Base-by-base conservation (phyloP, 2,329 filamentous ascomycete species). In the Magnaporthiopsis incrustans region DNA sequence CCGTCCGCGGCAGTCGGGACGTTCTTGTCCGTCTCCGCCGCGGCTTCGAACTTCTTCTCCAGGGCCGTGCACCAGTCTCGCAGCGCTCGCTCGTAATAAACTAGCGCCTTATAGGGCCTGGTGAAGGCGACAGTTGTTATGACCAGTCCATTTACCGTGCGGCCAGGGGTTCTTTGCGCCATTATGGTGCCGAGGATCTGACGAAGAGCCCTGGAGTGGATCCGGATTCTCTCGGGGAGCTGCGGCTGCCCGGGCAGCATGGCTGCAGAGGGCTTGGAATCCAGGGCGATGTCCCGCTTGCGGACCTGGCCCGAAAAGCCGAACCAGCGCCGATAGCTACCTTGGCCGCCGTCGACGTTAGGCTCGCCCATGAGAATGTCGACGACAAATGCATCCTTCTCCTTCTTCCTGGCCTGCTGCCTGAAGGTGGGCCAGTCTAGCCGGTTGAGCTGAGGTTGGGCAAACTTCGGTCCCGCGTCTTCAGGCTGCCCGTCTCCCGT, bases 71-170 rank as follows among this genome's bases (percentile, higher is more conserved):
- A 53, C 44, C 22, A 53, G 22, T 25, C 8, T n/a, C 44, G 44
- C n/a, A 53, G 44, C 44, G 22, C 22, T 25, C 22, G 44, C 44
- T 53, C 44, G n/a, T 6, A 11, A 53, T 53, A 53, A 25, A 22
- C n/a, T 10, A 53, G 44, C 22, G 44, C 44, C 44, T 53, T 53
- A 10, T 79, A 0, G 77, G 79, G n/a, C 79, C 57, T 27, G 57
- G 30, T 27, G 57, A 56, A n/a, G 65, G 60, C 25, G 35, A 18
- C 27, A 25, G 44, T 6, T n/a, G 1, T 4, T 4, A 7, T 4
- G 22, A 6, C n/a, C 18, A n/a, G 4, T 7, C 18, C 38, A 1
- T 44, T 44, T 44, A 18, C 4, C 38, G 15, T 3, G 38, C 1
- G 5, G 32, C 2, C 11, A 33, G 5, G 32, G 11, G 2, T 8